Conservation (phyloP, 495 filamentous ascomycete species). For the Penicilliopsis zonata region DNA sequence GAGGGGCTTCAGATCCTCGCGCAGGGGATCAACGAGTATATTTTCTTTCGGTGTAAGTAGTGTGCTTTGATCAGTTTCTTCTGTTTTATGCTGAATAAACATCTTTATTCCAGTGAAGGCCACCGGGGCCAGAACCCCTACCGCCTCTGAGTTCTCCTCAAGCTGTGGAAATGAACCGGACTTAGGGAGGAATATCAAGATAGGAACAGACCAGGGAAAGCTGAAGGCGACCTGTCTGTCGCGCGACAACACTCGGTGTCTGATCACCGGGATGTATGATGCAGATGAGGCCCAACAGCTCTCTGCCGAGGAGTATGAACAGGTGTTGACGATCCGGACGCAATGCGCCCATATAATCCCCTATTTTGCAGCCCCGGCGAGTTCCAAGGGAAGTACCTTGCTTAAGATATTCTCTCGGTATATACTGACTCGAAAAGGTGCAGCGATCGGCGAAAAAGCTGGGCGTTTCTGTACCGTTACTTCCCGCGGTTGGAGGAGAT, state of each 20-base stretch:
- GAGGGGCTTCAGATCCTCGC: too few relatives aligned
- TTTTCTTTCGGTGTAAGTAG: too few relatives aligned
- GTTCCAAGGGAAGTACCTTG: not conserved
- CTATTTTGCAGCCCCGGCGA: not conserved
- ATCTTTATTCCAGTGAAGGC: slow-evolving; percentile 1
- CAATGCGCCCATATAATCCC: slow-evolving; percentile 1
- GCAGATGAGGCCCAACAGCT: not conserved
- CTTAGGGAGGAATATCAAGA: not conserved
- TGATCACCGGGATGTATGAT: not conserved
- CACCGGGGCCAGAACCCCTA: not conserved
- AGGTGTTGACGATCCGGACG: not conserved
- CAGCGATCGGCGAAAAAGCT: not conserved
- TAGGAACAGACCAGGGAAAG: not conserved
- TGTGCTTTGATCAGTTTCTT: too few relatives aligned
- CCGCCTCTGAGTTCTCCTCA: not conserved
- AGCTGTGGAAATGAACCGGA: not conserved
- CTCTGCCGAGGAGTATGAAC: not conserved
- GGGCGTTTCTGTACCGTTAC: slow-evolving; percentile 1
- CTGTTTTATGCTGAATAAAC: too few relatives aligned
- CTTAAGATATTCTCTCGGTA: not conserved
- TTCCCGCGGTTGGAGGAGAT: not conserved
- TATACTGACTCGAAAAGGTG: not conserved
- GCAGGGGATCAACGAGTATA: too few relatives aligned
- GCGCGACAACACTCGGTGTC: not conserved
- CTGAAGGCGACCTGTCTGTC: not conserved